Conservation (phyloP, 2,329 filamentous ascomycete species). For the Apiospora sp. region DNA sequence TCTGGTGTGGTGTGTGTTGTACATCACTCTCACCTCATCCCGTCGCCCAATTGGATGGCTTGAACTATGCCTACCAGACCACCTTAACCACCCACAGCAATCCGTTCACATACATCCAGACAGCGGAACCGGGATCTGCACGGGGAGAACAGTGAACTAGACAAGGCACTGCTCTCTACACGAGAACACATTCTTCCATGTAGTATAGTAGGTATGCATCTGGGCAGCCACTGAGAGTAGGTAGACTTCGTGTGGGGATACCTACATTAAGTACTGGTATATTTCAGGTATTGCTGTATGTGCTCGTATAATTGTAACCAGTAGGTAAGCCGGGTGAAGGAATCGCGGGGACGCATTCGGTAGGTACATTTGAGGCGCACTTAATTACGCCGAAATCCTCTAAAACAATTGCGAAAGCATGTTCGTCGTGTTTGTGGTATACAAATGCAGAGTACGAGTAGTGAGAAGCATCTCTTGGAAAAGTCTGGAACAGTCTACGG, state of each 20-base stretch:
- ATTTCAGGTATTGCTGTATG: neutral
- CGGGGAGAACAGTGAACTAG: slow-evolving; percentile 1
- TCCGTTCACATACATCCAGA: neutral
- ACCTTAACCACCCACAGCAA: neutral
- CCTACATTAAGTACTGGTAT: neutral
- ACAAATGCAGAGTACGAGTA: neutral
- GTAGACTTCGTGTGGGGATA: neutral
- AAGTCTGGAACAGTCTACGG: neutral
- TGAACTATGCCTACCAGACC: slow-evolving; percentile 16
- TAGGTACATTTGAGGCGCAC: neutral
- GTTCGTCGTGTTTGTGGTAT: neutral
- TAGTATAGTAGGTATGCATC: neutral
- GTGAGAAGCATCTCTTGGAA: neutral
- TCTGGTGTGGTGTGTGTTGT: neutral
- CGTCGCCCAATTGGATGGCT: slow-evolving; percentile 18
- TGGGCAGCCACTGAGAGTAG: neutral
- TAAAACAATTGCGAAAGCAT: neutral
- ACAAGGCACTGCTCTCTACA: neutral
- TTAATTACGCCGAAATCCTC: neutral
- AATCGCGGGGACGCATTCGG: neutral
- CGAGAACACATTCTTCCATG: neutral
- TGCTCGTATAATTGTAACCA: neutral
- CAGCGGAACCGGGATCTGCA: slow-evolving; percentile 4
- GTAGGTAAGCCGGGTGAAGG: neutral
- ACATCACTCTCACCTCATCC: slow-evolving; percentile 20